phyloP scores from a whole-genome alignment of 2,329 filamentous ascomycete species.

The Fusarium transvaalense region DNA sequence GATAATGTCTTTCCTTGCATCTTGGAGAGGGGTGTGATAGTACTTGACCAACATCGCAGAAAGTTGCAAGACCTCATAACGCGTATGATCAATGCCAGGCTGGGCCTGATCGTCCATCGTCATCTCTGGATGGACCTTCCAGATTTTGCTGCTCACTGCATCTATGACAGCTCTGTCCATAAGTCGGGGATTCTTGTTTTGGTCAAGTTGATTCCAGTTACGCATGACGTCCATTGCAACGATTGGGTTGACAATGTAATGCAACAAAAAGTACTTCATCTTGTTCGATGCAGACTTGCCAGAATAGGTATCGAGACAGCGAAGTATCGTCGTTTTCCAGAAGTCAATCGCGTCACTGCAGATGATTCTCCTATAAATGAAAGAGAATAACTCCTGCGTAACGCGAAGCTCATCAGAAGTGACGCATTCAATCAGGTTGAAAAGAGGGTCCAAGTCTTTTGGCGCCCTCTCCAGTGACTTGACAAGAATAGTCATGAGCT shows the following conservation, averaged over 20 bases:
- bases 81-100: constrained; percentile 91
- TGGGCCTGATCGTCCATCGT: constrained; percentile 85
- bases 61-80: constrained; percentile 95
- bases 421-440: constrained; percentile 84
- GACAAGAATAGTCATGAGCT: constrained; percentile 87
- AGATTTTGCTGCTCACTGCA: constrained; percentile 90
- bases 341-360: constrained; percentile 87
- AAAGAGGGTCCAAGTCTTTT: constrained; percentile 84
- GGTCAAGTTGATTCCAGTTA: constrained; percentile 74
- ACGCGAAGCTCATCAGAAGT: constrained; percentile 85
- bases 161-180: constrained; percentile 91
- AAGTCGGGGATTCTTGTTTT: constrained; percentile 72
- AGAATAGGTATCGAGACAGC: constrained; percentile 89
- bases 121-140: constrained; percentile 89
- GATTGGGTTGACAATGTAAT: constrained; percentile 94
- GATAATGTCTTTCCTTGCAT: constrained; percentile 96
- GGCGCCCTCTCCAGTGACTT: constrained; percentile 81
- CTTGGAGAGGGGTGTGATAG: constrained; percentile 86
- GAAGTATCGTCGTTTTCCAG: constrained; percentile 83
- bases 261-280: constrained; percentile 92
- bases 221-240: constrained; percentile 96
- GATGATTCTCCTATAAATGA: constrained; percentile 88
- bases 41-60: constrained; percentile 97
- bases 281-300: constrained; percentile 83
- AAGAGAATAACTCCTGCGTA: constrained; percentile 80